These are phyloP conservation scores for Cryptococcus maquisensis DNA, from an alignment of 1,284 basidiomycete genomes.

Conservation along the genomic window DNA sequence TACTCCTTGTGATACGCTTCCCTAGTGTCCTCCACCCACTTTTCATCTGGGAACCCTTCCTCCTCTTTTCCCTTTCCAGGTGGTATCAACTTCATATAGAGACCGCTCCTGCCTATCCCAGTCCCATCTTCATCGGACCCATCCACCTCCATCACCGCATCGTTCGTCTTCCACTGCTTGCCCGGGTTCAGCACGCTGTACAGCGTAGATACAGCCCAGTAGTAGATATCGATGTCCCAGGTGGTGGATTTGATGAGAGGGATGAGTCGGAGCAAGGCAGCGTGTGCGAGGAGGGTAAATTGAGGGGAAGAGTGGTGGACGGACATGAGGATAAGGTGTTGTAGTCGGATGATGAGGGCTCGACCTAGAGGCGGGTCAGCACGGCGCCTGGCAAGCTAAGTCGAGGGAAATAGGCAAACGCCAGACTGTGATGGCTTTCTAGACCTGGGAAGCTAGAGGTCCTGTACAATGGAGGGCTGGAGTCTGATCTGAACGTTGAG, in stretches of 20 bases:
- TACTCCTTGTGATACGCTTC: slow-evolving; percentile 7
- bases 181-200: slow-evolving; percentile 5
- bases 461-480: too few relatives aligned
- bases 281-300: slow-evolving; percentile 20
- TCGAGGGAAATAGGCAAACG: too few relatives aligned
- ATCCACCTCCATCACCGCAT: not conserved
- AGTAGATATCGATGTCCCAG: slow-evolving; percentile 23
- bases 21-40: slow-evolving; percentile 19
- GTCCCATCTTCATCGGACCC: not conserved
- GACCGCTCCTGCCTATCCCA: not conserved
- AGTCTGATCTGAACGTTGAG: too few relatives aligned
- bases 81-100: not conserved
- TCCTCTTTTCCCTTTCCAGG: slow-evolving; percentile 7
- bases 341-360: slow-evolving; percentile 39
- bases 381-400: not conserved
- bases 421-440: too few relatives aligned
- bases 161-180: not conserved
- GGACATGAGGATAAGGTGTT: slow-evolving; percentile 20
- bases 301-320: slow-evolving; percentile 14
- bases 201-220: slow-evolving; percentile 9
- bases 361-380: slow-evolving; percentile 23
- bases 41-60: slow-evolving; percentile 26
- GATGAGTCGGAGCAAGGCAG: slow-evolving; percentile 28
- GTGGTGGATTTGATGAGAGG: slow-evolving; percentile 28
- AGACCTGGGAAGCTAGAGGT: too few relatives aligned